These are phyloP conservation scores for Krasilnikovozyma curviuscula DNA, from an alignment of 768 basidiomycete species.

Conservation along the genomic window DNA sequence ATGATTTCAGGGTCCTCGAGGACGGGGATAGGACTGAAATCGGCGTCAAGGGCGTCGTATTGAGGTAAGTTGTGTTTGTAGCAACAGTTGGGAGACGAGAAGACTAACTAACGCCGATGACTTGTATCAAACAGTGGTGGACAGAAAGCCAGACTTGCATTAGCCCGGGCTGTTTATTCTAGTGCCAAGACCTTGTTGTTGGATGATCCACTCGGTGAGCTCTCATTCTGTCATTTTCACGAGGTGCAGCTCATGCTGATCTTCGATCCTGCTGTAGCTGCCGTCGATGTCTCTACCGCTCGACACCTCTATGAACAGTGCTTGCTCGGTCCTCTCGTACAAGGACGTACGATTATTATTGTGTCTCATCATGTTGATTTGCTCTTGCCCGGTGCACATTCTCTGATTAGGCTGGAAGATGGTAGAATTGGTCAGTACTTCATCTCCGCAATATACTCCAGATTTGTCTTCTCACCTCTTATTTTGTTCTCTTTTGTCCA, in stretches of 20 bases:
- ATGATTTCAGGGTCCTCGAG: constrained; percentile 13
- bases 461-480: no score
- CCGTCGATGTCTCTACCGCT: constrained; percentile 30
- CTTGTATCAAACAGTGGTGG: constrained; percentile 41
- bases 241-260: no score
- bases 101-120: no score
- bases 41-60: constrained; percentile 1
- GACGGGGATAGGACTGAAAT: constrained; percentile 17
- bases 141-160: constrained; percentile 41
- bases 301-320: constrained; percentile 15
- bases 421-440: constrained; percentile 62
- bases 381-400: constrained; percentile 51
- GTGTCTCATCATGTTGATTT: constrained; percentile 75
- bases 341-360: constrained; percentile 27
- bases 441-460: no score
- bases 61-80: background rate
- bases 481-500: no score
- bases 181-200: constrained; percentile 38
- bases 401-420: constrained; percentile 58
- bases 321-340: constrained; percentile 22
- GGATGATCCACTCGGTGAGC: background rate
- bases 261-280: constrained; percentile 61
- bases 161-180: constrained; percentile 63
- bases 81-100: background rate
- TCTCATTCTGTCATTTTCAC: constrained; percentile 22